Evolutionary conservation across 2,329 filamentous ascomycete species (phyloP).

Genomic region (Penicillium sp.): DNA sequence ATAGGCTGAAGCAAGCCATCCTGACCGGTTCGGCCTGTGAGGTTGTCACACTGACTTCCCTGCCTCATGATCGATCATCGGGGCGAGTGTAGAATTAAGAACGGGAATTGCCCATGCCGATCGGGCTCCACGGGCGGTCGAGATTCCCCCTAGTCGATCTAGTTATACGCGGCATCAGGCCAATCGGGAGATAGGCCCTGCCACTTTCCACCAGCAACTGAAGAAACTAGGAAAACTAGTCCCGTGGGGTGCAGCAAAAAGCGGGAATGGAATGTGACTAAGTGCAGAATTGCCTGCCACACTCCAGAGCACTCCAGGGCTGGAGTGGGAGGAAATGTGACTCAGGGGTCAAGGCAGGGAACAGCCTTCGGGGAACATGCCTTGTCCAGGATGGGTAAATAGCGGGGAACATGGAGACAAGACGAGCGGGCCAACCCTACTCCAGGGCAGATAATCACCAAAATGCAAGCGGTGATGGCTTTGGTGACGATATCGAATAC

Average conservation of each 20-base stretch:
- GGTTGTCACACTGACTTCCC: constrained; percentile 15
- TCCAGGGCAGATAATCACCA: neutral
- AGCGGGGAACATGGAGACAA: neutral
- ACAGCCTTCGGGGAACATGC: neutral
- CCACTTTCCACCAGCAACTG: neutral
- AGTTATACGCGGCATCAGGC: neutral
- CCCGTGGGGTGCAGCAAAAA: constrained; percentile 9
- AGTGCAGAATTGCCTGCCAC: constrained; percentile 22
- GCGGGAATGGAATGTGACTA: constrained; percentile 25
- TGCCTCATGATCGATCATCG: constrained; percentile 29
- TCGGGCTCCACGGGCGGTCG: constrained; percentile 16
- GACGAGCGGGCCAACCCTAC: neutral
- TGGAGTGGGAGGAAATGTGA: constrained; percentile 14
- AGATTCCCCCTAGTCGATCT: constrained; percentile 12
- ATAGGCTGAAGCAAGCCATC: constrained; percentile 3
- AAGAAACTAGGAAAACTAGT: neutral
- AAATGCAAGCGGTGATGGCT: neutral
- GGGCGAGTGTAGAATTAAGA: constrained; percentile 13
- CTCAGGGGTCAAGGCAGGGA: constrained; percentile 13
- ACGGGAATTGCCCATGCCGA: constrained; percentile 19
- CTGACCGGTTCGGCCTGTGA: neutral
- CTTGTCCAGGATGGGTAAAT: neutral
- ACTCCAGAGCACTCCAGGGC: neutral
- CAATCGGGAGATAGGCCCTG: constrained; percentile 3
- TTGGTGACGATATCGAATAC: neutral